These are phyloP conservation scores for Tetracladium setigerum DNA, from an alignment of 495 filamentous ascomycete genomes.

Conservation along the genomic window DNA sequence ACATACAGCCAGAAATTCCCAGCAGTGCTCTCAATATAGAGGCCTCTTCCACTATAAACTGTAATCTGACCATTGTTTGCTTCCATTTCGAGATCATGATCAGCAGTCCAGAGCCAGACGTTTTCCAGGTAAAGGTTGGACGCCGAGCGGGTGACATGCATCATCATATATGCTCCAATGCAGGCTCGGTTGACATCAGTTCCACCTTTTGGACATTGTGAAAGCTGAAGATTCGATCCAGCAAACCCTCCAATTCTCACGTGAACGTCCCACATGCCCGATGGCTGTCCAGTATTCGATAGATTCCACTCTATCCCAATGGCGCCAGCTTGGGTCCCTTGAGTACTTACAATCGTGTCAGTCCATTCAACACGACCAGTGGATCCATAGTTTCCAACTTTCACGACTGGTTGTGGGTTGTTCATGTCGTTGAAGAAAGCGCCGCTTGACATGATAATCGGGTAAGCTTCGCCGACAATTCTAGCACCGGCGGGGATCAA, in stretches of 20 bases:
- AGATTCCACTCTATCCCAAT: constrained; percentile 32
- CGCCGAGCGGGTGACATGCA: constrained; percentile 37
- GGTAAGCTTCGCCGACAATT: constrained; percentile 41
- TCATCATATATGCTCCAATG: constrained; percentile 40
- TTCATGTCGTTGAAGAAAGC: constrained; percentile 38
- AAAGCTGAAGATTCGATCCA: constrained; percentile 31
- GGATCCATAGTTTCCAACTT: constrained; percentile 46
- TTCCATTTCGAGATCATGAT: constrained; percentile 43
- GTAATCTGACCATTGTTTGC: constrained; percentile 54
- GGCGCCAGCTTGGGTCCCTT: constrained; percentile 37
- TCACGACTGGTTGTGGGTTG: constrained; percentile 48
- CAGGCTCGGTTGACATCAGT: constrained; percentile 28
- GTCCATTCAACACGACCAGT: constrained; percentile 50
- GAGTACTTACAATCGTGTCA: constrained; percentile 45
- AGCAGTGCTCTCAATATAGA: constrained; percentile 48
- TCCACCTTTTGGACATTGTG: constrained; percentile 26
- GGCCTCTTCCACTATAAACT: constrained; percentile 29
- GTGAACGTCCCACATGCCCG: constrained; percentile 33
- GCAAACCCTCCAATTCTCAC: constrained; percentile 36
- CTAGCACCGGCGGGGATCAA: constrained; percentile 49
- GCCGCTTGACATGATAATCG: constrained; percentile 41
- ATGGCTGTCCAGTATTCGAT: constrained; percentile 2
- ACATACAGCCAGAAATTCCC: constrained; percentile 45
- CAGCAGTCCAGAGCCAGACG: constrained; percentile 52
- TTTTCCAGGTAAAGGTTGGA: constrained; percentile 51